phyloP scores from a whole-genome alignment of 225 moss, liverwort and hornwort species.

The Polytrichum commune region DNA sequence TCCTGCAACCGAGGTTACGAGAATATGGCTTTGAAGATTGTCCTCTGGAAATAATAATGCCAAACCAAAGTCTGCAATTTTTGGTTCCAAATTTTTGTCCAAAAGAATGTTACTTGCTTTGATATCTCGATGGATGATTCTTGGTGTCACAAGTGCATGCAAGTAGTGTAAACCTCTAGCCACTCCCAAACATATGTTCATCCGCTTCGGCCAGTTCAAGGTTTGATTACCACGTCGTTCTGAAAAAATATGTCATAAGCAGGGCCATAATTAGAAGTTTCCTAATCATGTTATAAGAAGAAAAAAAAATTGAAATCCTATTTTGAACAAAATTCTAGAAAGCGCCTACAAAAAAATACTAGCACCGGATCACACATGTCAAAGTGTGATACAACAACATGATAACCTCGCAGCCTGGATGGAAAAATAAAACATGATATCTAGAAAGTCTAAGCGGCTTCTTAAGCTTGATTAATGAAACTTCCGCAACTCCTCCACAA shows the following conservation, averaged over 20 bases:
- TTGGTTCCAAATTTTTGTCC: conserved; percentile 4
- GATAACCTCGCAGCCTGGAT: too few species aligned
- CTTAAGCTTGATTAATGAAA: too few species aligned
- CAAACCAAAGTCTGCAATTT: conserved; percentile 56
- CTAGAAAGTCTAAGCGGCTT: too few species aligned
- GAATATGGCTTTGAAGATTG: conserved; percentile 14
- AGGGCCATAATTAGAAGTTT: not conserved
- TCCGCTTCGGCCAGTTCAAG: not conserved
- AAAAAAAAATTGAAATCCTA: too few species aligned
- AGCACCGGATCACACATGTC: not conserved
- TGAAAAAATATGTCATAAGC: not conserved
- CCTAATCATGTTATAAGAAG: not conserved
- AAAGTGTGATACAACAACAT: not conserved
- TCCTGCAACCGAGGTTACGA: conserved; percentile 26
- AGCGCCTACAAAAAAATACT: not conserved
- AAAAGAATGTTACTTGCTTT: conserved; percentile 1
- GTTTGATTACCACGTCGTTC: not conserved
- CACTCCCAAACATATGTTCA: not conserved
- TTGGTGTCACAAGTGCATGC: not conserved
- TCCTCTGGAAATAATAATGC: conserved; percentile 27
- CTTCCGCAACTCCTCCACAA: too few species aligned
- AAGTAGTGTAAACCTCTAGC: not conserved
- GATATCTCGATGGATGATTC: not conserved
- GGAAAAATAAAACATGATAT: too few species aligned
- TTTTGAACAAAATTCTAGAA: too few species aligned